Evolutionary conservation across 1,284 basidiomycete genomes (phyloP), one percentile per base, ranked within the genome.

Genomic region (Wallemia hederae): DNA sequence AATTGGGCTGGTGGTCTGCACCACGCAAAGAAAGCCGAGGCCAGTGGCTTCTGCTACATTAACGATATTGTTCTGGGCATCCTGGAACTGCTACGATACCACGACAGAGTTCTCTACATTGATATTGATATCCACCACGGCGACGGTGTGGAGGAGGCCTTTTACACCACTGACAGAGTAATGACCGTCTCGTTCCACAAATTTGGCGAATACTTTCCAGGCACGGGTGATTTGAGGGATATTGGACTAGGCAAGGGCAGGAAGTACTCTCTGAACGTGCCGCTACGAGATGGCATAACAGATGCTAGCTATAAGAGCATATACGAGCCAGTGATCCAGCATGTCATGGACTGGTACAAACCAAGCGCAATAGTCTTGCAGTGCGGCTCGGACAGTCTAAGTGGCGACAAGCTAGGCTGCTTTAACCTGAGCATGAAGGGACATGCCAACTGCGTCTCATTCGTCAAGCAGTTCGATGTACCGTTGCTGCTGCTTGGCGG

Each of bases 111-210:
- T 2, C 75, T 99, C 27, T 99, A 99, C 72, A 90, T 99, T 66
- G 94, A 99, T 69, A 94, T 98, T 63, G 94, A 99, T 68, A 88
- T 96, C 0, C 94, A 99, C 70, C 94, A 99, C 66, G 94, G 94
- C 19, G 94, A 99, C 70, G 94, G 94, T 55, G 94, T 99, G 7
- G 94, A 99, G 70, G 94, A 98, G 71, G 94, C 94, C 0, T 99
- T 99, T 71, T 98, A 97, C 70, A 94, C 91, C 0, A 98, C 94
- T 17, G 92, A 99, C 69, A 77, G 94, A 57, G 94, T 99, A 59
- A 98, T 99, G 94, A 97, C 92, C 0, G 83, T 83, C 69, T 90
- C 85, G 66, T 96, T 98, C 72, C 94, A 99, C 72, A 98, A 98
- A 72, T 99, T 96, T 67, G 94, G 94, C 58, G 94, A 99, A 70